Evolutionary conservation across 176 grass and related monocot genomes (phyloP), one percentile per base, ranked within the genome.

Genomic region (Bromus sterilis): DNA sequence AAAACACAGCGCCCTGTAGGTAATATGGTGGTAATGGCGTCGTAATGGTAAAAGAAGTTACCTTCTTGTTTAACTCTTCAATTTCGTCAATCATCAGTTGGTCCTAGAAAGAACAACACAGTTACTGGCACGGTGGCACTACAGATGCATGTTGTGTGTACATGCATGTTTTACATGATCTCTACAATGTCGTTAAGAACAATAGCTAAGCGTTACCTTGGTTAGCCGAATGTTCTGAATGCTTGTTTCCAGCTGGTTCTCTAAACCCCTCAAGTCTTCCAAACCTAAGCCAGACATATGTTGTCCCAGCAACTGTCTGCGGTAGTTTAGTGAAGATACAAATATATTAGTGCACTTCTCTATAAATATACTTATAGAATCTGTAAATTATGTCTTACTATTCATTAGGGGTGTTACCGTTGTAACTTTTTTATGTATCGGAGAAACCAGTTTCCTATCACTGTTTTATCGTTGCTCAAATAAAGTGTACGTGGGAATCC

Each of bases 201-300:
- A 18, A n/a, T n/a, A n/a, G n/a, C 7, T 24, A 29, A 4, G 14
- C 10, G 20, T 28, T 77, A 77, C 75, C 36, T 77, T 77, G 25
- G 25, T 59, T 28, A 41, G 53, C 11, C 56, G 75, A 12, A 77
- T 77, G 35, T 42, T 61, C 5, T 29, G n/a, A 4, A 77, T 36
- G 24, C 75, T 77, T 35, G 40, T 60, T 77, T 77, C 75, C 23
- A 60, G 75, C 2, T 77, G 55, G 4, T 20, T 77, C 35, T 77
- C 75, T 60, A 77, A 77, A 77, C 56, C 5, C 75, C 40, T 77
- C 18, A 77, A 42, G 24, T 77, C 56, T 59, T 77, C 34, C 15
- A 77, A 26, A 15, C 26, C 21, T 18, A 77, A 39, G 35, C 75
- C 55, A 30, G 55, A 60, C 6, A 77, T 34, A 60, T 77, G 24